Conservation (phyloP, 2,329 filamentous ascomycete genomes). For the Daldinia eschscholtzii region DNA sequence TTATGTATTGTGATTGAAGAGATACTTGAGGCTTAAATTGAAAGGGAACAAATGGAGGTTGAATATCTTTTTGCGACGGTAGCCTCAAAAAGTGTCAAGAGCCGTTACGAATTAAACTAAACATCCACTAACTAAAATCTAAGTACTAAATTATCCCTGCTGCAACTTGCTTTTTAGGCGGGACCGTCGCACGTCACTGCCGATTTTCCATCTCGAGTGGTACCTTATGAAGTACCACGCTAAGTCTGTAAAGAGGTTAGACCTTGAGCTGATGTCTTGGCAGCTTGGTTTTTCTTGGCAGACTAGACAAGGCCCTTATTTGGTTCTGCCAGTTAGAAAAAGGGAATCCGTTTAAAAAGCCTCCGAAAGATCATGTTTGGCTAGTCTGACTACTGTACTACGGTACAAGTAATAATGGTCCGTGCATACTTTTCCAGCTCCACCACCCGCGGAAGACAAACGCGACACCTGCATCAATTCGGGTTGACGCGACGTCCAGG, state of each 20-base stretch:
- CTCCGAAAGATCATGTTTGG: constrained; percentile 22
- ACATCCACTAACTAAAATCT: constrained; percentile 37
- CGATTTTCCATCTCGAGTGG: constrained; percentile 39
- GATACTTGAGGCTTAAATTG: constrained; percentile 8
- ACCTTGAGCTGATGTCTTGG: not conserved
- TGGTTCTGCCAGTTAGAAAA: constrained; percentile 17
- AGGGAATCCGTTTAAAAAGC: constrained; percentile 10
- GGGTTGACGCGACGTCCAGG: constrained; percentile 29
- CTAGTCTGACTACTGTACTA: not conserved
- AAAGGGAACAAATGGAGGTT: constrained; percentile 20
- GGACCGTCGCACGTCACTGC: constrained; percentile 44
- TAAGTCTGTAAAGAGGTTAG: constrained; percentile 24
- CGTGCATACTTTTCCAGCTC: constrained; percentile 20
- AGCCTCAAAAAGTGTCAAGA: constrained; percentile 40
- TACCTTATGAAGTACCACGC: constrained; percentile 13
- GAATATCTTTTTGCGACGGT: constrained; percentile 42
- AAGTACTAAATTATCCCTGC: constrained; percentile 25
- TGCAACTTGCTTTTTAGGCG: constrained; percentile 35
- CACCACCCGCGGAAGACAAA: not conserved
- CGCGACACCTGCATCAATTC: constrained; percentile 25
- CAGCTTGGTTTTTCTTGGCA: constrained; percentile 1
- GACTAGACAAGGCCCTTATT: not conserved
- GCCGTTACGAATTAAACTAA: constrained; percentile 18
- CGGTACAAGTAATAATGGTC: constrained; percentile 7
- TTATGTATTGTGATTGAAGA: constrained; percentile 16